Base-by-base conservation (phyloP, 768 basidiomycete genomes). In the Pleurotus tuoliensis region DNA sequence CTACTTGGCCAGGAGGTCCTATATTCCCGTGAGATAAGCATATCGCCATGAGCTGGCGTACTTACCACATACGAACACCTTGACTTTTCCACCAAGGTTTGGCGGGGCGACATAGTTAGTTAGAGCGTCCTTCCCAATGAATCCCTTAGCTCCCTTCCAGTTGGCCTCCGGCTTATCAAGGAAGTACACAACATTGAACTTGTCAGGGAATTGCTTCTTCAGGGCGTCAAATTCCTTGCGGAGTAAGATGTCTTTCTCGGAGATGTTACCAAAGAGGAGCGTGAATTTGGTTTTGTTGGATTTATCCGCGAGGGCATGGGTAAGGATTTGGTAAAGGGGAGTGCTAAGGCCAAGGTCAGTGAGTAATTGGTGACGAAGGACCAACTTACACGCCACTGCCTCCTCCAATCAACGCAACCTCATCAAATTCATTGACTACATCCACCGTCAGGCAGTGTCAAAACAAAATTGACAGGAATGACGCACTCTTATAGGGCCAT, bases 251-350 rank as follows among this genome's bases (percentile, higher is more conserved):
- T 99, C 97, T 53, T 82, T 77, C 67, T 94, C 92, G 12, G 92
- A 83, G 39, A 94, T 81, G 70, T 98, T 98, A 39, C 91, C 87
- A 72, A 90, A 98, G 63, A 99, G 74, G 55, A 98, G 78, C 47
- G 87, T 96, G 78, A 92, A 97, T 64, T 94, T 94, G 59, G 97
- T 98, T 76, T 87, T 92, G 83, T 98, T 97, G 41, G 72, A 63
- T 30, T 82, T 78, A 65, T 92, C 86, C 1, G 84, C 63, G 44
- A 83, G 82, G 7, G 92, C 88, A 67, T 94, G 84, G 44, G 77
- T 77, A 45, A 95, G 66, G 63, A 97, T 73, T 71, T 93, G 92
- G 74, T 90, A 93, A 46, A 94, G 80, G 2, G 92, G 92, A 7
- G 92, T 88, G 59, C 89, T 92, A 63, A 46, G 60, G 27, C 47